Evolutionary conservation across 805 yeast species (phyloP).

Genomic region (Blastobotrys robertii): DNA sequence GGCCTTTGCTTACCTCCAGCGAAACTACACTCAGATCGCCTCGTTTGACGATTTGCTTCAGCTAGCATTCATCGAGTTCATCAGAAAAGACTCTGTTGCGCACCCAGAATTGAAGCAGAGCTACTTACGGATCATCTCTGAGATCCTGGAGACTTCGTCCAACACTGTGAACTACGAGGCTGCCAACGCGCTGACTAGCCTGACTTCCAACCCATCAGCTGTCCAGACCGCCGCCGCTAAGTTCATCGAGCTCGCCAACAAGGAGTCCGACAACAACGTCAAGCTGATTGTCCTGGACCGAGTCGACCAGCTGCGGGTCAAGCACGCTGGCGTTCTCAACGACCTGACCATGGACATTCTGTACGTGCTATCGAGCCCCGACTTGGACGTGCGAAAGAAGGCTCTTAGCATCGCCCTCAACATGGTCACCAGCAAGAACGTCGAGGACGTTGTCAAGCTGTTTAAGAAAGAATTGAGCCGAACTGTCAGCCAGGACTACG

Average conservation of each 20-base stretch:
- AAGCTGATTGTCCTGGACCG: slow-evolving; percentile 87
- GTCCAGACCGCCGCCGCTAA: slow-evolving; percentile 74
- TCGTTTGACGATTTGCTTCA: slow-evolving; percentile 76
- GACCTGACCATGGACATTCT: slow-evolving; percentile 78
- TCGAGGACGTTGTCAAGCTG: slow-evolving; percentile 85
- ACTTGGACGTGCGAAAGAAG: slow-evolving; percentile 80
- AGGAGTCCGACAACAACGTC: slow-evolving; percentile 91
- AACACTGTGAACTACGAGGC: slow-evolving; percentile 84
- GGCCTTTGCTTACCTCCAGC: slow-evolving; percentile 74
- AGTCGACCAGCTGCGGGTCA: slow-evolving; percentile 62
- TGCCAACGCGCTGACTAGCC: slow-evolving; percentile 62
- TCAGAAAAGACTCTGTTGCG: slow-evolving; percentile 65
- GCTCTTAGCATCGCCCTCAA: slow-evolving; percentile 78
- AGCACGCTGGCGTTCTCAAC: slow-evolving; percentile 74
- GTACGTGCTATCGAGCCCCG: slow-evolving; percentile 79
- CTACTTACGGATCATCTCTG: slow-evolving; percentile 64
- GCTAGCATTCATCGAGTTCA: slow-evolving; percentile 82
- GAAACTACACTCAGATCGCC: slow-evolving; percentile 49
- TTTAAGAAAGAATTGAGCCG: slow-evolving; percentile 83
- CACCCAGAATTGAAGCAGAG: slow-evolving; percentile 57
- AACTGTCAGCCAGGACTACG: slow-evolving; percentile 58
- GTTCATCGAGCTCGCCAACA: slow-evolving; percentile 78
- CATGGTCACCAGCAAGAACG: slow-evolving; percentile 77
- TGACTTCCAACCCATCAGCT: slow-evolving; percentile 50
- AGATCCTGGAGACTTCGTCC: slow-evolving; percentile 58